phyloP scores from a whole-genome alignment of 371 early-diverging fungal species.

The Rhizopus microsporus region DNA sequence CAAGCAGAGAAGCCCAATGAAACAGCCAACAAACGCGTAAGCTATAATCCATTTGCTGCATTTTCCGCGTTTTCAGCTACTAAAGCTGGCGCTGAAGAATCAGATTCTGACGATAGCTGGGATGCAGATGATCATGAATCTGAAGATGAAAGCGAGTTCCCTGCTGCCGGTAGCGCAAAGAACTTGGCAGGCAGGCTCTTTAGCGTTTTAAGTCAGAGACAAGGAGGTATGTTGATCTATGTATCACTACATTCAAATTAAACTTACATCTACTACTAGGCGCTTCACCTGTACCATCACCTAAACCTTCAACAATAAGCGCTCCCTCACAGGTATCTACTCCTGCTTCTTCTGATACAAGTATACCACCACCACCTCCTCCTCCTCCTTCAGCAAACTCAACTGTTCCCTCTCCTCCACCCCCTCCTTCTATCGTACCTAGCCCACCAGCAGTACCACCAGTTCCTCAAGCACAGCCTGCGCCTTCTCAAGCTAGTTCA shows the following conservation, averaged over 20 bases:
- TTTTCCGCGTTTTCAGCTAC: conserved; percentile 52
- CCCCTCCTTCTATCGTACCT: conserved; percentile 19
- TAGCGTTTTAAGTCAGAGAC: conserved; percentile 38
- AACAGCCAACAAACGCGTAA: conserved; percentile 40
- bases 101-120: conserved; percentile 46
- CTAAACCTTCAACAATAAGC: conserved; percentile 18
- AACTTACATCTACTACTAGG: neutral
- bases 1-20: conserved; percentile 30
- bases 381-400: conserved; percentile 7
- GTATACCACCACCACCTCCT: conserved; percentile 16
- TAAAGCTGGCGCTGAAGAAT: conserved; percentile 27
- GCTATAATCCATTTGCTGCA: conserved; percentile 56
- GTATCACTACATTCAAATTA: neutral
- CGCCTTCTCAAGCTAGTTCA: conserved; percentile 10
- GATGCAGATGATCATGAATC: conserved; percentile 39
- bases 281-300: conserved; percentile 11
- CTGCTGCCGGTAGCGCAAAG: conserved; percentile 55
- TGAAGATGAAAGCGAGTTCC: conserved; percentile 49
- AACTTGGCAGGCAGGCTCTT: conserved; percentile 48
- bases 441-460: conserved; percentile 20
- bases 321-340: conserved; percentile 13
- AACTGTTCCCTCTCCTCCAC: conserved; percentile 22
- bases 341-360: conserved; percentile 9
- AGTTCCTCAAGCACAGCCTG: conserved; percentile 14
- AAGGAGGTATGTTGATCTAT: conserved; percentile 10